A percentile compares a stretch with the other conserved stretches of the same genome.
These are phyloP conservation scores for Rhizophagus clarus DNA, from an alignment of 192 early-diverging fungal genomes.

Conservation along the genomic window DNA sequence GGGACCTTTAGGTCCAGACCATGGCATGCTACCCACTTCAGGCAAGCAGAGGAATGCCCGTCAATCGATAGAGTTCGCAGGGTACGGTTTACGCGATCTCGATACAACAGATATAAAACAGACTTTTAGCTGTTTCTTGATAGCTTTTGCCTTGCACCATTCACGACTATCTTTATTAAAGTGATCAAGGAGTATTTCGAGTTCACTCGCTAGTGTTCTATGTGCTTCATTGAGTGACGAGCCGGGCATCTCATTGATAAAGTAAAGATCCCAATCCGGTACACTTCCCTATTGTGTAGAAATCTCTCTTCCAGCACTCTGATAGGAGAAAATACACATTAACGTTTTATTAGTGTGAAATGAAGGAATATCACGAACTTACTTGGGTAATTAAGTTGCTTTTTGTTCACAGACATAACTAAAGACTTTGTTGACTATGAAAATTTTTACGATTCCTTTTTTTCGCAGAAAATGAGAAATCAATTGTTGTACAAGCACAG, in stretches of 20 bases:
- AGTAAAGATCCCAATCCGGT: conserved; percentile 31
- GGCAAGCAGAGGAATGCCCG: no score
- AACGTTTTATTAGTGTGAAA: conserved; percentile 6
- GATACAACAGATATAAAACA: conserved; percentile 1
- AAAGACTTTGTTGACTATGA: not conserved
- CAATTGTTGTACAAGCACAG: no score
- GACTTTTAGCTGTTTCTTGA: conserved; percentile 17
- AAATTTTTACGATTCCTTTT: no score
- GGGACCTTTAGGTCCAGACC: conserved; percentile 22
- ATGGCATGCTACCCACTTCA: conserved; percentile 20
- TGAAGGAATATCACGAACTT: not conserved
- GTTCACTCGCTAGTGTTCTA: conserved; percentile 15
- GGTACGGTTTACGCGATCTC: conserved; percentile 12
- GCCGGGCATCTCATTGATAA: conserved; percentile 32
- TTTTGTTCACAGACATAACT: not conserved
- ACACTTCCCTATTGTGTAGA: conserved; percentile 23
- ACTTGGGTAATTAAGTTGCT: conserved; percentile 1
- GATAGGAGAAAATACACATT: conserved; percentile 30
- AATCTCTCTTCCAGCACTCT: conserved; percentile 31
- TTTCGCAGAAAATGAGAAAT: no score
- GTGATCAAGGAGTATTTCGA: conserved; percentile 22
- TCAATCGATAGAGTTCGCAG: no score
- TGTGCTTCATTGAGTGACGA: not conserved
- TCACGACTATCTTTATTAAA: conserved; percentile 6
- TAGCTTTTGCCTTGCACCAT: conserved; percentile 14